Conservation (phyloP, 108 stramenopile genomes). For the Mediolabrus comicus region DNA sequence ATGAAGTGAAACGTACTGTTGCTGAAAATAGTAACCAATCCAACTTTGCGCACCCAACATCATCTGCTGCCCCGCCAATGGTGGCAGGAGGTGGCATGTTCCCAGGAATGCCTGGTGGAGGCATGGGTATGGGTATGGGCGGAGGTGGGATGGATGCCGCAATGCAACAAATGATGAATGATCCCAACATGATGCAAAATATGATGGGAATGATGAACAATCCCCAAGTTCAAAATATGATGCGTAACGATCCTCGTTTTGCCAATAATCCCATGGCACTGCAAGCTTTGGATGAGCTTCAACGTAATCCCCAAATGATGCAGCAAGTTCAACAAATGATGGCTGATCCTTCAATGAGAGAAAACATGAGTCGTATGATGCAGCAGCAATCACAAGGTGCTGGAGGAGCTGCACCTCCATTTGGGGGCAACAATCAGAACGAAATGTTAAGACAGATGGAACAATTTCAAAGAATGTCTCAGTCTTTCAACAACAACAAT, state of each 20-base stretch:
- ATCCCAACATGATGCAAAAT: slow-evolving; percentile 59
- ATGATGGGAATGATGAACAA: slow-evolving; percentile 68
- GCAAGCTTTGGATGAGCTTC: slow-evolving; percentile 50
- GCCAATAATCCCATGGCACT: slow-evolving; percentile 64
- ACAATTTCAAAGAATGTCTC: slow-evolving; percentile 19
- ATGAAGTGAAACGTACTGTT: slow-evolving; percentile 25
- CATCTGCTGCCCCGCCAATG: background rate
- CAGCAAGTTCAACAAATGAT: slow-evolving; percentile 63
- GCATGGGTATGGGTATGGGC: background rate
- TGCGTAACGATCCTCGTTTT: slow-evolving; percentile 72
- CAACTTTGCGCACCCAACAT: background rate
- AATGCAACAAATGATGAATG: slow-evolving; percentile 57
- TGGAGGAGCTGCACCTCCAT: slow-evolving; percentile 16
- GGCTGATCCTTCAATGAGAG: slow-evolving; percentile 52
- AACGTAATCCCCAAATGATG: slow-evolving; percentile 72
- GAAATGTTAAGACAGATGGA: slow-evolving; percentile 48
- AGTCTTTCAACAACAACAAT: slow-evolving; percentile 15
- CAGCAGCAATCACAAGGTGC: slow-evolving; percentile 4
- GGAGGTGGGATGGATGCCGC: slow-evolving; percentile 34
- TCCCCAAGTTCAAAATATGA: slow-evolving; percentile 83
- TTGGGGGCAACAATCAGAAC: slow-evolving; percentile 9
- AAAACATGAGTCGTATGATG: slow-evolving; percentile 53
- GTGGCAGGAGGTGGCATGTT: slow-evolving; percentile 3
- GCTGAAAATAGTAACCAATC: background rate
- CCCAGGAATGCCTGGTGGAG: slow-evolving; percentile 20